phyloP scores from a whole-genome alignment of 129 eudicot species.

The Lactuca sativa region DNA sequence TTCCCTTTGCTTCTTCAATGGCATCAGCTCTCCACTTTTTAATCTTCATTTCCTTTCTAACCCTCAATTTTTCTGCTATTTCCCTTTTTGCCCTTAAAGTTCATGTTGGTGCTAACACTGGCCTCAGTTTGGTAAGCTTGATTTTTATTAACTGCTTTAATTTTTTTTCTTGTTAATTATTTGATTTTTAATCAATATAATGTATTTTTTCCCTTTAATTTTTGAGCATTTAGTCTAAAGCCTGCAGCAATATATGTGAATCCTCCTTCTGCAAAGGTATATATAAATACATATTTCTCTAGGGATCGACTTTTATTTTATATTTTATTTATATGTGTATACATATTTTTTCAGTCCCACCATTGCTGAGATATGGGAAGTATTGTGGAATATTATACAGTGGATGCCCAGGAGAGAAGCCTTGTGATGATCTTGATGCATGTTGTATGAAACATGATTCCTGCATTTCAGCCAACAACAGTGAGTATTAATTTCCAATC shows the following conservation, averaged over 20 bases:
- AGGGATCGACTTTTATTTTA: neutral
- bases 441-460: constrained; percentile 90
- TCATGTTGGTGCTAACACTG: constrained; percentile 42
- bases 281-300: neutral
- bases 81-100: constrained; percentile 55
- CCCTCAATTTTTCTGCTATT: constrained; percentile 26
- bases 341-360: constrained; percentile 51
- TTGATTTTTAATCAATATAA: neutral
- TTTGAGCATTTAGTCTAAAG: constrained; percentile 43
- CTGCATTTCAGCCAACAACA: constrained; percentile 59
- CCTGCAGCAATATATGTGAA: constrained; percentile 75
- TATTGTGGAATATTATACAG: constrained; percentile 84
- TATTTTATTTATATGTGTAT: neutral
- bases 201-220: neutral
- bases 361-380: constrained; percentile 87
- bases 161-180: neutral
- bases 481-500: constrained; percentile 42
- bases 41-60: constrained; percentile 35
- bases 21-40: constrained; percentile 26
- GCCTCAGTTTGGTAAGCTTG: constrained; percentile 42
- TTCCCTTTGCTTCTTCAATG: constrained; percentile 36
- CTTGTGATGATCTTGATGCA: constrained; percentile 86
- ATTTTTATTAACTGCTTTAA: neutral
- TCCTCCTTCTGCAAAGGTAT: constrained; percentile 72
- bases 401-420: constrained; percentile 84